Evolutionary conservation across 192 early-diverging fungal genomes (phyloP).

Genomic region (Lunasporangiospora selenospora): DNA sequence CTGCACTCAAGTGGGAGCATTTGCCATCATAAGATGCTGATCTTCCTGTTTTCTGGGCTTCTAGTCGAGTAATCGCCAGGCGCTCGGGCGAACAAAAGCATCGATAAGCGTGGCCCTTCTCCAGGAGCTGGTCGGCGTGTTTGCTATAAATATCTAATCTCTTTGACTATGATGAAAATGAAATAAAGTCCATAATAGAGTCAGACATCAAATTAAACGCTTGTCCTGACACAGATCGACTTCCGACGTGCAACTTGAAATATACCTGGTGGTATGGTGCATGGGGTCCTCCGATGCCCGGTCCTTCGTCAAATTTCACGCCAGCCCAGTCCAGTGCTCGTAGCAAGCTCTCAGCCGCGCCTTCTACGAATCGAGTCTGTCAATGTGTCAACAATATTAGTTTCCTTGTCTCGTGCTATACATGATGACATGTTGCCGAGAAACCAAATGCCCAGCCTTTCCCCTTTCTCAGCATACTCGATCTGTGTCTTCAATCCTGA

Average conservation of each 20-base stretch:
- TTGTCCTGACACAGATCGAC: too few relatives aligned
- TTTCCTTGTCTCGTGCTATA: too few relatives aligned
- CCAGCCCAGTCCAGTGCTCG: constrained; percentile 77
- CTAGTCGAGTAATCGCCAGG: constrained; percentile 62
- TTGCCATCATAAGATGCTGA: constrained; percentile 80
- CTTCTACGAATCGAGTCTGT: constrained; percentile 74
- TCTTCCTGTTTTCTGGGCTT: constrained; percentile 60
- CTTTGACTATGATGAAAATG: constrained; percentile 64
- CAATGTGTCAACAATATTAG: neutral
- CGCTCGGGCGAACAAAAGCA: constrained; percentile 87
- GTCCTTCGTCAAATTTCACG: constrained; percentile 79
- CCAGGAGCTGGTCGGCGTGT: constrained; percentile 70
- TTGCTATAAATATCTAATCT: constrained; percentile 73
- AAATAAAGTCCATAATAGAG: too few relatives aligned
- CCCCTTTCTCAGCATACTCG: constrained; percentile 44
- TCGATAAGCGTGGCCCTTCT: constrained; percentile 79
- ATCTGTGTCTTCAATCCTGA: constrained; percentile 97
- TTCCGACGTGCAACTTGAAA: too few relatives aligned
- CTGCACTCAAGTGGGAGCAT: constrained; percentile 71
- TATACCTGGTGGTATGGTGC: constrained; percentile 75
- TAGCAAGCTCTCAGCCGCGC: constrained; percentile 74
- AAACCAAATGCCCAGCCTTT: neutral
- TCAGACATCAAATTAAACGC: too few relatives aligned
- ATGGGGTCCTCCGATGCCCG: constrained; percentile 58
- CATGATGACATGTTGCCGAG: too few relatives aligned